A percentile compares a stretch with the other conserved stretches of the same genome.
Conservation (phyloP, 2,329 filamentous ascomycete species). For the Colletotrichum somersetense region DNA sequence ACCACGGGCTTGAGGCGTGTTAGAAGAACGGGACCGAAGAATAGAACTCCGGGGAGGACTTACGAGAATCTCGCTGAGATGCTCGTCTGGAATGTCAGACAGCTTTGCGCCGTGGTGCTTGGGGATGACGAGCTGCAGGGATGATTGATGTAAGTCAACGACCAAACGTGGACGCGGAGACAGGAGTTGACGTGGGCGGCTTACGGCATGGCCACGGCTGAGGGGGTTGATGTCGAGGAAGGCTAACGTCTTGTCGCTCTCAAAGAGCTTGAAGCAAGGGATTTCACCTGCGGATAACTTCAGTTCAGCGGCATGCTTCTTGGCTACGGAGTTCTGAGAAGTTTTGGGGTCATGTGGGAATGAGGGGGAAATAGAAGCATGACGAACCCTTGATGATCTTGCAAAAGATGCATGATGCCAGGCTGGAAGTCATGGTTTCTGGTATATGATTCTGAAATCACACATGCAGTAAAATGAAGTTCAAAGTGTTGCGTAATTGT, state of each 20-base stretch:
- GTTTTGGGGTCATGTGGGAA: constrained; percentile 18
- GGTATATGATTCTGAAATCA: background rate
- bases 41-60: constrained; percentile 44
- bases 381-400: constrained; percentile 90
- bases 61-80: constrained; percentile 85
- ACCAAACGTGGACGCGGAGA: background rate
- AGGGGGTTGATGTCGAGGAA: constrained; percentile 97
- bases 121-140: constrained; percentile 86
- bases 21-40: background rate
- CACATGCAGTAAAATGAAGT: background rate
- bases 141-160: constrained; percentile 24
- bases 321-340: constrained; percentile 25
- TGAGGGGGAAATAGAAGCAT: background rate
- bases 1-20: constrained; percentile 71
- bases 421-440: constrained; percentile 52
- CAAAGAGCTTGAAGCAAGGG: constrained; percentile 95
- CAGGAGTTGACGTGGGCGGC: constrained; percentile 47
- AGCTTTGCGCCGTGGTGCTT: constrained; percentile 95
- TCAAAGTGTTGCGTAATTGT: background rate
- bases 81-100: constrained; percentile 90
- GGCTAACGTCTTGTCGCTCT: constrained; percentile 91
- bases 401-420: constrained; percentile 92
- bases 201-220: constrained; percentile 88
- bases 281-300: constrained; percentile 78
- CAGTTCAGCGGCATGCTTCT: constrained; percentile 24